phyloP scores from a whole-genome alignment of 2,329 filamentous ascomycete species.

The Trichophyton mentagrophytes region DNA sequence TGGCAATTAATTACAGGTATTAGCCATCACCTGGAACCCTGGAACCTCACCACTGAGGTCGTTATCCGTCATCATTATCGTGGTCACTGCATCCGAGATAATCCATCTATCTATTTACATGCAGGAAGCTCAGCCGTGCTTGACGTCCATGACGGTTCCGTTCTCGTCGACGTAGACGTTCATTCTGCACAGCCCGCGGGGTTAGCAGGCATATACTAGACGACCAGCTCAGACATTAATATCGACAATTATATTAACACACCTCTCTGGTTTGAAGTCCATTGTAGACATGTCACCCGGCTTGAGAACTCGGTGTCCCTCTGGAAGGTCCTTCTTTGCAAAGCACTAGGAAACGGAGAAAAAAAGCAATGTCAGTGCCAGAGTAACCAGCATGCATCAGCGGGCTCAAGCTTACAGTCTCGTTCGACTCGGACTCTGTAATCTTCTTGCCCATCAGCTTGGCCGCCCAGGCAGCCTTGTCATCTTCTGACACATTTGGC shows the following conservation, averaged over 20 bases:
- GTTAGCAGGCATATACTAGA: not conserved
- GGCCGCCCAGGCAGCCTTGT: conserved; percentile 31
- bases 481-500: conserved; percentile 28
- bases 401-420: conserved; percentile 5
- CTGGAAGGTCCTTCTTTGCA: conserved; percentile 35
- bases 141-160: conserved; percentile 33
- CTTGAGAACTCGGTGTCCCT: conserved; percentile 32
- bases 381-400: not conserved
- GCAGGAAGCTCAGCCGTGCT: conserved; percentile 24
- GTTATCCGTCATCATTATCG: not conserved
- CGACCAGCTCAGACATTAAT: not conserved
- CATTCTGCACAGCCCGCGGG: conserved; percentile 20
- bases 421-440: conserved; percentile 21
- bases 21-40: not conserved
- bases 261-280: conserved; percentile 34
- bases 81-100: not conserved
- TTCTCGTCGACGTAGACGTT: conserved; percentile 35
- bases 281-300: conserved; percentile 28
- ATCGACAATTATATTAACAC: conserved; percentile 10
- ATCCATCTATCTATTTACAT: not conserved
- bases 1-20: not conserved
- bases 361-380: conserved; percentile 2
- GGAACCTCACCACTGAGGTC: not conserved
- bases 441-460: conserved; percentile 38
- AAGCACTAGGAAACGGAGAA: conserved; percentile 25